Evolutionary conservation across 257 asterid genomes (phyloP), one percentile per base, ranked within the genome.

Genomic region (Fraxinus pennsylvanica): DNA sequence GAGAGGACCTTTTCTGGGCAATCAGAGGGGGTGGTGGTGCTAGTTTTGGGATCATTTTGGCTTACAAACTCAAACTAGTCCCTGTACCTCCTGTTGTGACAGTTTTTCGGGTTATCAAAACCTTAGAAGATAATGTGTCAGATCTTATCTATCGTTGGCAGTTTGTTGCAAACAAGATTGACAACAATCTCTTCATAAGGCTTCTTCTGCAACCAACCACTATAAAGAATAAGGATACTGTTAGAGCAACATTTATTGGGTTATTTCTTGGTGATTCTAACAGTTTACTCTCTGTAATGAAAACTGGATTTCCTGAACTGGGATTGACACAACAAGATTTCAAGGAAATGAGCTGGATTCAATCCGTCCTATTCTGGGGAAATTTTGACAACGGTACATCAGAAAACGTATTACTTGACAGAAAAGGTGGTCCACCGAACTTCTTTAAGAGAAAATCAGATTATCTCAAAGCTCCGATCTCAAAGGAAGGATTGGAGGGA

Each of bases 1-100:
- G 88, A 0, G 83, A 79, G 39, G 90, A 86, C 35, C 78, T 86
- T 1, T 86, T 86, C 45, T 86, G 88, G 90, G 90, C 88, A 2
- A 86, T 86, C 19, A 54, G 35, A 2, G 88, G 90, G 2, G 88
- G 90, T 15, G 90, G 90, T 9, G 90, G 86, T 6, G 86, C 83
- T 0, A 84, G 90, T 50, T 86, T 84, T 43, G 84, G 86, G 3
- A 85, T 86, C 8, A 57, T 86, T 1, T 38, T 86, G 39, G 33
- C 89, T 0, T 86, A 76, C 80, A 72, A 68, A 19, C 33, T 86
- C 17, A 59, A 68, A 41, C 86, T 86, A 0, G 85, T 86, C 15
- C 67, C 21, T 0, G 88, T 84, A 6, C 88, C 88, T 12, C 73
- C 74, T 0, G 54, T 29, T 0, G 84, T 80, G 30, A 86, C 88